Base-by-base conservation (phyloP, 2,329 filamentous ascomycete genomes). In the Colletotrichum orbiculare region DNA sequence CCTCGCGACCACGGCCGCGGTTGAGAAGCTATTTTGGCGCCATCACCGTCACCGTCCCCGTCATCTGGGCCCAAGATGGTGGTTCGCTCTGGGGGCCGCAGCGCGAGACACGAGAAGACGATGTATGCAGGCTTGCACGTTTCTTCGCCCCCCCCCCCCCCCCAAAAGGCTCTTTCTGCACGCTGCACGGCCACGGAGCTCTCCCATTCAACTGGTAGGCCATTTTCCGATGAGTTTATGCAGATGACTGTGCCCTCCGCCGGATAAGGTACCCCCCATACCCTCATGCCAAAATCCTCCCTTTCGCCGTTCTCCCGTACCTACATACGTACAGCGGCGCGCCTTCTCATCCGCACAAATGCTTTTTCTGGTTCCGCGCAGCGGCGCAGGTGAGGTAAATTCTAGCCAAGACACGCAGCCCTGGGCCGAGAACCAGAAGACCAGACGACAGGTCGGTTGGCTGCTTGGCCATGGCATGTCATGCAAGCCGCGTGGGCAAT, bases 111-210 rank as follows among this genome's bases (percentile, higher is more conserved):
- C 43, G 43, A 17, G 43, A 41, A 41, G 38, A 10, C 13, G 38
- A 41, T 41, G 38, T 41, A 41, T 41, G 38, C 38, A 41, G 8
- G 38, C 38, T 43, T 17, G 43, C 43, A 46, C n/a, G 10, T 17
- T 41, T 8, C 38, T 9, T 41, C 3, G 4, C 17, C 17, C 17
- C 17, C 17, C 17, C 17, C 17, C 17, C 17, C 17, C 15, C 15
- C 15, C 15, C 15, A 2, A 17, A 17, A 17, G 3, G 25, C 25
- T 25, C 25, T 25, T 25, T 25, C 25, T 25, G 25, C 25, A 25
- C 37, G 37, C 41, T 45, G 52, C 52, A 54, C 39, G 41, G 52
- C 52, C 52, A 54, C 52, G 41, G 43, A 54, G 38, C 15, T 34
- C 33, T 8, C 42, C 13, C 43, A 46, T 35, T 43, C 52, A 43